Base-by-base conservation (phyloP, 2,329 filamentous ascomycete genomes). In the Verticillium isaacii region DNA sequence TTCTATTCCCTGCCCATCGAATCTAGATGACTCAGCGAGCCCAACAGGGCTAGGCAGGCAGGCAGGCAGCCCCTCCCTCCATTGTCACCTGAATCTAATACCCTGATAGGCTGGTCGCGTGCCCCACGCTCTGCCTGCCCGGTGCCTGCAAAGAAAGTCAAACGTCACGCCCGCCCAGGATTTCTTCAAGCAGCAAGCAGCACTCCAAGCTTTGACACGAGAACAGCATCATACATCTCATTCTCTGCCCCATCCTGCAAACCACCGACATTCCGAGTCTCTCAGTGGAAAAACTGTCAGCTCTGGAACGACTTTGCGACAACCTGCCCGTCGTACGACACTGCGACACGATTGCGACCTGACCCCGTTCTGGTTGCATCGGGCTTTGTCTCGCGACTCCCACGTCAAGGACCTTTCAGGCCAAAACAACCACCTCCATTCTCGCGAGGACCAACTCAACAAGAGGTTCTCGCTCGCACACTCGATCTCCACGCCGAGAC, bases 121-220 rank as follows among this genome's bases (percentile, higher is more conserved):
- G 45, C 45, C 45, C 45, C 45, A 52, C 45, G 19, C 3, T 23
- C 45, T 52, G 14, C 41, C 37, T 23, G 45, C 54, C 7, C 54
- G 56, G 52, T 65, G 60, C 55, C 58, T 57, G 45, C 52, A 19
- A n/a, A 29, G 32, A 52, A 34, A 25, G 11, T 29, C 8, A 23
- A 36, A 11, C 15, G 37, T 56, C 25, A 12, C n/a, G n/a, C 14
- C 36, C 57, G 25, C n/a, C 45, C n/a, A 11, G 45, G 19, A 52
- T 23, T 52, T 52, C 45, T 52, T 52, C 45, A 52, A 52, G 45
- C 23, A 52, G 17, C 45, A 9, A 6, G n/a, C n/a, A 23, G 11
- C 11, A 29, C n/a, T 19, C 45, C 8, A 52, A 52, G 7, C 19
- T 19, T 52, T 9, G 45, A 23, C 9, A 52, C 45, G 19, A 52